phyloP scores from a whole-genome alignment of 148 eudicot genomes.

The Spergularia bocconei region DNA sequence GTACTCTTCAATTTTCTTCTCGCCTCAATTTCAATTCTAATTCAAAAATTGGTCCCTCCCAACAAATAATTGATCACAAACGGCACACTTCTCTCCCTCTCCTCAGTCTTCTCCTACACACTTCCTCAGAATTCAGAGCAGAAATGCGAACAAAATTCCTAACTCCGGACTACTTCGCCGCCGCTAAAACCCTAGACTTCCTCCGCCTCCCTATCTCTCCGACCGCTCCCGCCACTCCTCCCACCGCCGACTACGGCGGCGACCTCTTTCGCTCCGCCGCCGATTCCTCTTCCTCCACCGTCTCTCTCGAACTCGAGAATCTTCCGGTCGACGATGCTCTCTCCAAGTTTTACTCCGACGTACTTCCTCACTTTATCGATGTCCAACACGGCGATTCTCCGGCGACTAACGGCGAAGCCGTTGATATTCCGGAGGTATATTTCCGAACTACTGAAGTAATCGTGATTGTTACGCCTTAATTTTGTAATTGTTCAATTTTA shows the following conservation, averaged over 20 bases:
- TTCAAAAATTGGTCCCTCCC: constrained; percentile 2
- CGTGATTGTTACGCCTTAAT: neutral
- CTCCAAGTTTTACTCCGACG: constrained; percentile 56
- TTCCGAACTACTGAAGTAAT: neutral
- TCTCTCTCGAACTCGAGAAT: constrained; percentile 31
- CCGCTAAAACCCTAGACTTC: constrained; percentile 49
- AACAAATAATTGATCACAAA: neutral
- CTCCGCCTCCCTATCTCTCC: constrained; percentile 55
- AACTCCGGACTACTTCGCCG: constrained; percentile 33
- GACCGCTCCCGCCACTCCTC: constrained; percentile 26
- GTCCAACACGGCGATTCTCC: constrained; percentile 19
- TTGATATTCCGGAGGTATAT: constrained; percentile 24
- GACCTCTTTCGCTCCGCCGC: constrained; percentile 35
- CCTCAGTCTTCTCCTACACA: neutral
- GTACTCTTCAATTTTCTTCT: too few relatives aligned
- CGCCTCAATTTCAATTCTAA: neutral
- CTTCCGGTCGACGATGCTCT: constrained; percentile 54
- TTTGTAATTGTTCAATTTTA: neutral
- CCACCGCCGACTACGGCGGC: constrained; percentile 13
- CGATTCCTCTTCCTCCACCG: constrained; percentile 23
- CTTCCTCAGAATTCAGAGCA: neutral
- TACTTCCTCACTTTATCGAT: constrained; percentile 48
- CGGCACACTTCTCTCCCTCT: constrained; percentile 4
- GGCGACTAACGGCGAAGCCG: neutral
- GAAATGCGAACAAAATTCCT: constrained; percentile 74